phyloP scores from a whole-genome alignment of 495 filamentous ascomycete genomes.

The Aspergillus sclerotiicarbonarius region DNA sequence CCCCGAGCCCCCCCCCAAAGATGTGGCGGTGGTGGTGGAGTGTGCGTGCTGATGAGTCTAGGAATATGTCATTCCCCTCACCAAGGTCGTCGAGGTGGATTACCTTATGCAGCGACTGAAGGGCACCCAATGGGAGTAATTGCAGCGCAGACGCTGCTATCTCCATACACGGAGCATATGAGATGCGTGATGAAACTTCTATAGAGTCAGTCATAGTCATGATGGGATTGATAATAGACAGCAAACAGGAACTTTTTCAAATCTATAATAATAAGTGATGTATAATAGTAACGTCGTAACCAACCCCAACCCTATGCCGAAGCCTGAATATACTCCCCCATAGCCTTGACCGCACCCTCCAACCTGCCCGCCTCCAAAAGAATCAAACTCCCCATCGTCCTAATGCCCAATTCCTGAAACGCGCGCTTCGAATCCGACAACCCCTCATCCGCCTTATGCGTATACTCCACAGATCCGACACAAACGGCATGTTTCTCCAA shows the following conservation, averaged over 20 bases:
- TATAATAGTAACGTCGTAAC: neutral
- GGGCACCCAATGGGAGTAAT: conserved; percentile 61
- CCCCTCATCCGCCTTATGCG: conserved; percentile 71
- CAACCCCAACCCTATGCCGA: conserved; percentile 11
- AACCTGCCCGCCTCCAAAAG: conserved; percentile 71
- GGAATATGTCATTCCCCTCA: conserved; percentile 93
- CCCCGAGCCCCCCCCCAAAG: too few relatives aligned
- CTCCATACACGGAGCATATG: neutral
- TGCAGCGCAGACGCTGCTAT: neutral
- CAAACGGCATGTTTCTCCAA: conserved; percentile 69
- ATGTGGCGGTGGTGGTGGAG: too few relatives aligned
- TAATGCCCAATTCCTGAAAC: conserved; percentile 90
- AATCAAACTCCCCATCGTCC: conserved; percentile 76
- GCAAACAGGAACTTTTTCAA: neutral
- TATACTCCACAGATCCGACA: conserved; percentile 67
- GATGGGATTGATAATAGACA: conserved; percentile 5
- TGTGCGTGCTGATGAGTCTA: conserved; percentile 31
- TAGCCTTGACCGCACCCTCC: conserved; percentile 64
- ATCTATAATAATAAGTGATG: too few relatives aligned
- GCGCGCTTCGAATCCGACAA: conserved; percentile 86
- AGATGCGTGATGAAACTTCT: conserved; percentile 6
- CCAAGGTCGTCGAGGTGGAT: conserved; percentile 95
- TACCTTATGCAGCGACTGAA: conserved; percentile 93
- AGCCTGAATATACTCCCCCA: conserved; percentile 65
- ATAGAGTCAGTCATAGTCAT: conserved; percentile 9